Base-by-base conservation (phyloP, 164 flowering plant genomes). In the Aristolochia fimbriata region DNA sequence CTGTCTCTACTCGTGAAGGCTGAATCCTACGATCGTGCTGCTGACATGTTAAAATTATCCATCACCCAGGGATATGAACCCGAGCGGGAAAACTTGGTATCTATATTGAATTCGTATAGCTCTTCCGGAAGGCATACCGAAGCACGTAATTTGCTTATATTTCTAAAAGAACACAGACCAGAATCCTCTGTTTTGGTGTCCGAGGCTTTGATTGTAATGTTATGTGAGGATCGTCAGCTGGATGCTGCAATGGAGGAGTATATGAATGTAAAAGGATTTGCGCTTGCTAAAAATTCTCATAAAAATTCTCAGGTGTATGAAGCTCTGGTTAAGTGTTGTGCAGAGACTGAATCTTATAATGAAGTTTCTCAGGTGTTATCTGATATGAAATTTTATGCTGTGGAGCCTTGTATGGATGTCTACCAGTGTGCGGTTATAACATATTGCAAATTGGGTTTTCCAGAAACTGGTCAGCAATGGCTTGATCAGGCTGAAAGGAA, bases 381-480 rank as follows among this genome's bases (percentile, higher is more conserved):
- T 54, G 96, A 90, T 68, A 83, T 93, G 96, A 88, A 76, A 67
- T 83, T 85, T 66, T 66, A 47, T 69, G 81, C 83, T 48, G 57
- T 88, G 16, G 80, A 83, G 66, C 80, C 80, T 64, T 86, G 94
- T 30, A 60, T 70, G 63, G 48, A 46, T 50, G 62, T 86, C 31
- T 84, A 72, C 68, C 71, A 53, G 37, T 60, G 61, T 50, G 79
- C 87, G 77, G 80, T 76, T 60, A 47, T 47, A 27, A 45, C 78
- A 16, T 90, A 85, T 61, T 88, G 96, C 57, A 77, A 74, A 62
- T 30, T 90, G 79, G 92, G 80, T 47, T 84, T 84, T 43, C 97
- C 99, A 37, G 99, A 94, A 70, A 90, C 96, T 22, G 92, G 91
- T 54, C 89, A 91, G 43, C 56, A 75, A 72, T 68, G 91, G 73